A percentile compares a stretch with the other conserved stretches of the same genome.
These are phyloP conservation scores for Volvariella surrecta DNA, from an alignment of 1,284 basidiomycete genomes.

Conservation along the genomic window DNA sequence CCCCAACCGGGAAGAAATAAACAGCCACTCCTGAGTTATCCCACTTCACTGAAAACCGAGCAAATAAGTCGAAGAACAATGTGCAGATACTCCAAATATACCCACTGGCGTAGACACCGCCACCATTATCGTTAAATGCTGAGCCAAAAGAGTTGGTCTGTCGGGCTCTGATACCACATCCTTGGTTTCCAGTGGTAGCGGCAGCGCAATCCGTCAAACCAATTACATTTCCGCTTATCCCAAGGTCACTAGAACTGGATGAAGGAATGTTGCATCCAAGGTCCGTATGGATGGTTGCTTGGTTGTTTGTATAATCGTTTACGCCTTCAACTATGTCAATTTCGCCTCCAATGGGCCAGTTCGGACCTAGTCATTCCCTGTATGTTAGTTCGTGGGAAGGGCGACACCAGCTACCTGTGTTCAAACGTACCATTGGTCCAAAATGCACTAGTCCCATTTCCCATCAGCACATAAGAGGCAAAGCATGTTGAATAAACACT, in stretches of 20 bases:
- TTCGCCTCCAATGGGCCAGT: slow-evolving; percentile 72
- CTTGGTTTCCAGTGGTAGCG: slow-evolving; percentile 54
- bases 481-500: slow-evolving; percentile 19
- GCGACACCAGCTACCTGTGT: too few species aligned
- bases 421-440: slow-evolving; percentile 31
- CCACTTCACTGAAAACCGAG: slow-evolving; percentile 53
- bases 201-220: slow-evolving; percentile 66
- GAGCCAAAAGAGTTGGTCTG: slow-evolving; percentile 51
- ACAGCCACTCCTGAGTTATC: slow-evolving; percentile 64
- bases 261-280: slow-evolving; percentile 60
- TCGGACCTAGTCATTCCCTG: slow-evolving; percentile 33
- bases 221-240: slow-evolving; percentile 54
- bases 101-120: slow-evolving; percentile 79
- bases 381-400: too few species aligned
- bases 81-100: slow-evolving; percentile 12
- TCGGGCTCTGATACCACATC: slow-evolving; percentile 56
- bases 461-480: not conserved
- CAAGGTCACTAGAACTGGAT: slow-evolving; percentile 36
- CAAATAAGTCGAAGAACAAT: too few species aligned
- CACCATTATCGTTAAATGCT: slow-evolving; percentile 63
- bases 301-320: slow-evolving; percentile 71
- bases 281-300: slow-evolving; percentile 73
- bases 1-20: slow-evolving; percentile 70
- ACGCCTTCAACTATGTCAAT: slow-evolving; percentile 85
- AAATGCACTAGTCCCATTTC: slow-evolving; percentile 30